Base-by-base conservation (phyloP, 192 early-diverging fungal genomes). In the Linnemannia zychae region DNA sequence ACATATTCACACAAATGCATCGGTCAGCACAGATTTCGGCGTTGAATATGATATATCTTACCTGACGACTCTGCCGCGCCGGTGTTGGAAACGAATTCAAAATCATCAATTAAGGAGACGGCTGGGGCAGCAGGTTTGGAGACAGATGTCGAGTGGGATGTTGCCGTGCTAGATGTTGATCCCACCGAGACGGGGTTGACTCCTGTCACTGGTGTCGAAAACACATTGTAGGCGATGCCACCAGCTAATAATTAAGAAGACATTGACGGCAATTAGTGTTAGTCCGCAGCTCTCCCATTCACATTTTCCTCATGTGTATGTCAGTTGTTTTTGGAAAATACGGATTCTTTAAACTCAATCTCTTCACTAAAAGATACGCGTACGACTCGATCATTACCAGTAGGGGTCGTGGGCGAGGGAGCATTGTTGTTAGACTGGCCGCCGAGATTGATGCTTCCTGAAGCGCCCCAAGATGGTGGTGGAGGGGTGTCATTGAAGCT, bases 371-470 rank as follows among this genome's bases (percentile, higher is more conserved):
- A n/a, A n/a, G n/a, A n/a, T n/a, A n/a, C n/a, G n/a, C n/a, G n/a
- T n/a, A n/a, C n/a, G n/a, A n/a, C n/a, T n/a, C n/a, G n/a, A 37
- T 40, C 22, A 38, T 24, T 31, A 57, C 49, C 72, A 9, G 47
- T 73, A 2, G 49, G 31, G 46, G 34, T 38, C 4, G 67, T n/a
- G 18, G 72, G 53, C 38, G 63, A 36, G 52, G 36, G 12, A 9
- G 68, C 52, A 70, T 37, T 87, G 66, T 67, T 47, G 12, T 63
- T 70, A 38, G 68, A 75, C 31, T 47, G 71, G 12, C 77, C 80
- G 16, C 77, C 80, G 33, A 86, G 71, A 40, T 49, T 86, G 74
- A 88, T 88, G 53, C 72, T 76, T 63, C 87, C 87, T 18, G 73
- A 74, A 13, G 78, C 71, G 7, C 81, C 81, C 80, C 80, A 88